These are phyloP conservation scores for Nadsonia starkeyi-henricii DNA, from an alignment of 1,139 yeast species.

Conservation along the genomic window DNA sequence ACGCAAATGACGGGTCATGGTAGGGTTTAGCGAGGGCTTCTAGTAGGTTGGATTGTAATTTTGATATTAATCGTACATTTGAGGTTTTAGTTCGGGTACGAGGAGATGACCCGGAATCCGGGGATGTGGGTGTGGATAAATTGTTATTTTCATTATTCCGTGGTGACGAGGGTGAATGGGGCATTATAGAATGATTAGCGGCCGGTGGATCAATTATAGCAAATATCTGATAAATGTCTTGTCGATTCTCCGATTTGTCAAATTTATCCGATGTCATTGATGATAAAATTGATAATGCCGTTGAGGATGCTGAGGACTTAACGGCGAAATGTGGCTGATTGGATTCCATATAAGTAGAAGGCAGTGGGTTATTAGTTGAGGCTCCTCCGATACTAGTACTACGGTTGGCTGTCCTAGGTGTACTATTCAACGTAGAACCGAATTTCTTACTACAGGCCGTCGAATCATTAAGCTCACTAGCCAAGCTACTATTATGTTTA, in stretches of 20 bases:
- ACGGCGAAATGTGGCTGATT: conserved; percentile 6
- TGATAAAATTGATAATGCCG: conserved; percentile 16
- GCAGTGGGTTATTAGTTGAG: too few relatives aligned
- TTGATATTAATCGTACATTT: conserved; percentile 9
- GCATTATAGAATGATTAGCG: background rate
- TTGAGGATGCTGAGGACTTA: conserved; percentile 17
- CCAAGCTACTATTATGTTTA: background rate
- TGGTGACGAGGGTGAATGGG: background rate
- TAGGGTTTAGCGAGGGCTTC: conserved; percentile 21
- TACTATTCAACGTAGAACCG: background rate
- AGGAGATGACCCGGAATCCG: conserved; percentile 6
- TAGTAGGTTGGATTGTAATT: conserved; percentile 21
- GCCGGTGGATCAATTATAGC: background rate
- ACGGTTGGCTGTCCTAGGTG: background rate
- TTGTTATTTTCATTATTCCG: background rate
- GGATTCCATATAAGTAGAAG: conserved; percentile 7
- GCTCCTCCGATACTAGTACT: background rate
- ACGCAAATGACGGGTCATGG: conserved; percentile 15
- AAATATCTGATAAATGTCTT: background rate
- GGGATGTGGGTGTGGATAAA: conserved; percentile 6
- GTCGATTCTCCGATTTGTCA: conserved; percentile 1
- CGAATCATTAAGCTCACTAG: background rate
- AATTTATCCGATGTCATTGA: conserved; percentile 4
- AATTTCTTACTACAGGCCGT: too few relatives aligned
- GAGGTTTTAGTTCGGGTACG: conserved; percentile 14